Evolutionary conservation across 116 monocot genomes (phyloP).

Genomic region (Posidonia oceanica): DNA sequence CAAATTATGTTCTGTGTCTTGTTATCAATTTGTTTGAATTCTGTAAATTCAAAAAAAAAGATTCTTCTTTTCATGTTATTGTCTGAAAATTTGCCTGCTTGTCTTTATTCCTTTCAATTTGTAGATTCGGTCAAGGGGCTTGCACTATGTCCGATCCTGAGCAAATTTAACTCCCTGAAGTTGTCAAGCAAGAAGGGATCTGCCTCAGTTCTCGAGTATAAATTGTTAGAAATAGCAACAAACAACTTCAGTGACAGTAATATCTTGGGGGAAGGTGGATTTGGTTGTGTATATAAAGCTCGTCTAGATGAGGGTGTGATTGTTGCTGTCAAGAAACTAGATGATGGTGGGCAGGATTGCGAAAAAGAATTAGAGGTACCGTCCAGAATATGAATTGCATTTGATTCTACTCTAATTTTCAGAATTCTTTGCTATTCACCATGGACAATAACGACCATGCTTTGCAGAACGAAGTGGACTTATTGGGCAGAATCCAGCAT

Average conservation of each 20-base stretch:
- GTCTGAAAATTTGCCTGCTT: not conserved
- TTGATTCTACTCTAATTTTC: not conserved
- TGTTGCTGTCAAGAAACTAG: slow-evolving; percentile 83
- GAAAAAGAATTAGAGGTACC: slow-evolving; percentile 78
- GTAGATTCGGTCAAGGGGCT: slow-evolving; percentile 34
- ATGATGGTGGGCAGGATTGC: slow-evolving; percentile 32
- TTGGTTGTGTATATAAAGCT: slow-evolving; percentile 76
- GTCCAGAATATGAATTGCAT: not conserved
- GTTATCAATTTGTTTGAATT: too few species aligned
- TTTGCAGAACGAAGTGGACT: slow-evolving; percentile 79
- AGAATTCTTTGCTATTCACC: not conserved
- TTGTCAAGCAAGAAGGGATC: slow-evolving; percentile 33
- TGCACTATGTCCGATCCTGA: slow-evolving; percentile 36
- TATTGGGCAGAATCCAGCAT: slow-evolving; percentile 74
- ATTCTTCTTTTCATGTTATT: not conserved
- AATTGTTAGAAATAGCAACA: slow-evolving; percentile 51
- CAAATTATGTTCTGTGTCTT: too few species aligned
- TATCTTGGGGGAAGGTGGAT: slow-evolving; percentile 67
- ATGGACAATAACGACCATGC: slow-evolving; percentile 3
- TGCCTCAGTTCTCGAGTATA: slow-evolving; percentile 45
- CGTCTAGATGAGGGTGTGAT: slow-evolving; percentile 38
- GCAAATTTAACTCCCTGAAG: slow-evolving; percentile 64
- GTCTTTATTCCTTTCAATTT: not conserved
- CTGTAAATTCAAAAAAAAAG: too few species aligned
- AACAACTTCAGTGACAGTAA: slow-evolving; percentile 64